These are phyloP conservation scores for Ogataea sp. DNA, from an alignment of 805 yeast genomes.

Conservation along the genomic window DNA sequence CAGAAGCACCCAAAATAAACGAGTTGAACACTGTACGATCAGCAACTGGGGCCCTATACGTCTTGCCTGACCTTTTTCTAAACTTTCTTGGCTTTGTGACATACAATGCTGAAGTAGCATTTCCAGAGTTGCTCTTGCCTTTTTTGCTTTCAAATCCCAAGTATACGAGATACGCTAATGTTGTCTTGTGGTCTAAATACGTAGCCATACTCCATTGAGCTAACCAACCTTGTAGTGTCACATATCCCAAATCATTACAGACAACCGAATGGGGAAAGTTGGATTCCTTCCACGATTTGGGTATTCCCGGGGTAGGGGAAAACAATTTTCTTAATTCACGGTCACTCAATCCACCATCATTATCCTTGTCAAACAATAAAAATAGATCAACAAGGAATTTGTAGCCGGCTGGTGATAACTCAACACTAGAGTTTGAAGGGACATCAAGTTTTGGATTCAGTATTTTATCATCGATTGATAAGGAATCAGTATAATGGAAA, in stretches of 20 bases:
- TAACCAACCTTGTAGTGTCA: conserved; percentile 95
- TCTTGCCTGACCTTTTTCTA: conserved; percentile 56
- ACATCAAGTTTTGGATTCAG: conserved; percentile 76
- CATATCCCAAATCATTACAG: conserved; percentile 80
- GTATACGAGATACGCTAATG: conserved; percentile 83
- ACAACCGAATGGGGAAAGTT: conserved; percentile 86
- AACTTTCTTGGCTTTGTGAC: conserved; percentile 29
- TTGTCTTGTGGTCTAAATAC: conserved; percentile 71
- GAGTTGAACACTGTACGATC: conserved; percentile 93
- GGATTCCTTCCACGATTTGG: conserved; percentile 75
- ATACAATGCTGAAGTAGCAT: conserved; percentile 13
- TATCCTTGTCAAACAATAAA: conserved; percentile 82
- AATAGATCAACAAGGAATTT: conserved; percentile 87
- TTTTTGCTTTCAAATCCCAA: conserved; percentile 66
- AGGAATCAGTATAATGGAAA: conserved; percentile 86
- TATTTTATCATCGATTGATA: conserved; percentile 73
- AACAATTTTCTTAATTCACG: conserved; percentile 63
- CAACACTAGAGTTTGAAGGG: conserved; percentile 71
- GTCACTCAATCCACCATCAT: conserved; percentile 90
- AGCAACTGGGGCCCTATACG: conserved; percentile 55
- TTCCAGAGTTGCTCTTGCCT: conserved; percentile 7
- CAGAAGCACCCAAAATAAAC: conserved; percentile 75
- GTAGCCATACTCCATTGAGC: conserved; percentile 99
- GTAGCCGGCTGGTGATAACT: conserved; percentile 87
- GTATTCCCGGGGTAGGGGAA: conserved; percentile 89